Evolutionary conservation across 805 yeast genomes (phyloP).

Genomic region (Cyberlindnera amylophila): DNA sequence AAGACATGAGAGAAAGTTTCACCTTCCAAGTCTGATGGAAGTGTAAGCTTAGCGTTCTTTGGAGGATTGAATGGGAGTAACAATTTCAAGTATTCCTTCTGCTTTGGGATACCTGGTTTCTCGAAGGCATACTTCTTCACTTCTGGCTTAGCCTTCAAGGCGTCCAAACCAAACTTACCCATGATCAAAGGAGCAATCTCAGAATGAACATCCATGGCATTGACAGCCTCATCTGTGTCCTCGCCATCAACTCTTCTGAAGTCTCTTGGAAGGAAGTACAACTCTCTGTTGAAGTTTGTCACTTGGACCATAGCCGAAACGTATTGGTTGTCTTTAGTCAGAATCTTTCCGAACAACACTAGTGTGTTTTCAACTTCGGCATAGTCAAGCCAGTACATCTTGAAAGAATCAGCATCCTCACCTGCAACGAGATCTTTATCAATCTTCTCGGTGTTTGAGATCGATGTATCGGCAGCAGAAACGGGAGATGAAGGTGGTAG

Average conservation of each 20-base stretch:
- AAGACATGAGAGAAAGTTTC: conserved; percentile 74
- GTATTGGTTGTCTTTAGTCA: conserved; percentile 50
- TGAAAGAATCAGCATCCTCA: conserved; percentile 39
- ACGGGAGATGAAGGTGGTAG: conserved; percentile 20
- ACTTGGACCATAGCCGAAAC: conserved; percentile 79
- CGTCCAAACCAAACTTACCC: conserved; percentile 56
- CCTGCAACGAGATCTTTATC: conserved; percentile 23
- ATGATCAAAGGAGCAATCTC: conserved; percentile 68
- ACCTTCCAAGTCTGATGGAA: conserved; percentile 69
- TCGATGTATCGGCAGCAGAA: conserved; percentile 5
- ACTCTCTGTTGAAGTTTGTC: conserved; percentile 61
- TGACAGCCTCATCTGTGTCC: conserved; percentile 36
- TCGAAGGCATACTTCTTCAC: conserved; percentile 86
- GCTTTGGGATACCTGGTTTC: conserved; percentile 69
- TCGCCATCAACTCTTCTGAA: conserved; percentile 42
- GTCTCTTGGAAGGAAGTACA: conserved; percentile 73
- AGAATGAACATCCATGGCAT: conserved; percentile 66
- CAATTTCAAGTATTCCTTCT: conserved; percentile 76
- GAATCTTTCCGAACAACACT: conserved; percentile 76
- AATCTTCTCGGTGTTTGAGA: conserved; percentile 16
- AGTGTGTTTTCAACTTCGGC: conserved; percentile 69
- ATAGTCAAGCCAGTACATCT: conserved; percentile 89
- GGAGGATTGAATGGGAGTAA: conserved; percentile 71
- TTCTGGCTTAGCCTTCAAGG: conserved; percentile 67
- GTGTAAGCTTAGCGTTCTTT: conserved; percentile 40